Percentiles rank a stretch among this genome's conserved stretches.
phyloP scores from a whole-genome alignment of 495 filamentous ascomycete genomes.

The Penicillium daleae region DNA sequence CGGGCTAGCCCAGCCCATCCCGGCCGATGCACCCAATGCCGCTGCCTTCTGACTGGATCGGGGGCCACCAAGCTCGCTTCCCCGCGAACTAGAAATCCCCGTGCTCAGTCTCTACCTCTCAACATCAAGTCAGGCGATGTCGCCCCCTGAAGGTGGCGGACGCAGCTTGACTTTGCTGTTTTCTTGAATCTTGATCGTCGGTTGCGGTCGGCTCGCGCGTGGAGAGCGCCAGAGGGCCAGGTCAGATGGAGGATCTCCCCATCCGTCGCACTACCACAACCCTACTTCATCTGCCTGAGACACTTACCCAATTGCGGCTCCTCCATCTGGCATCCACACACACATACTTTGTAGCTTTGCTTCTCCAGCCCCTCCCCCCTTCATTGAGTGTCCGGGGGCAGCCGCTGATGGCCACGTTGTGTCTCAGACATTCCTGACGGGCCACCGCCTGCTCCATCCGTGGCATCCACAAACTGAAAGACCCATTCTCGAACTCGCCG shows the following conservation, averaged over 20 bases:
- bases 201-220: conserved; percentile 18
- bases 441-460: conserved; percentile 45
- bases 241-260: conserved; percentile 13
- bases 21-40: conserved; percentile 16
- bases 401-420: conserved; percentile 38
- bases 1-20: conserved; percentile 17
- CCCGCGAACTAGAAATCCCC: conserved; percentile 21
- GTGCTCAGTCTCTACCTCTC: conserved; percentile 3
- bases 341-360: not conserved
- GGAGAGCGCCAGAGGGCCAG: not conserved
- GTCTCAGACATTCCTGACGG: conserved; percentile 28
- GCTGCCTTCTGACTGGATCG: conserved; percentile 20
- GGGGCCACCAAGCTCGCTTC: conserved; percentile 20
- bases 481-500: conserved; percentile 75
- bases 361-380: conserved; percentile 8
- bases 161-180: not conserved
- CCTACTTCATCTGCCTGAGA: conserved; percentile 17
- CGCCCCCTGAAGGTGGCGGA: conserved; percentile 16
- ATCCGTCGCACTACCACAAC: conserved; percentile 17
- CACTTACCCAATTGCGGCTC: conserved; percentile 13
- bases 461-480: conserved; percentile 65
- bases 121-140: conserved; percentile 29
- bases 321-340: conserved; percentile 1
- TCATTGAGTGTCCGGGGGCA: conserved; percentile 58
- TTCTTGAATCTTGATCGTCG: conserved; percentile 8